Evolutionary conservation across 768 basidiomycete genomes (phyloP), one percentile per base, ranked within the genome.

Genomic region (Suillus subalutaceus): DNA sequence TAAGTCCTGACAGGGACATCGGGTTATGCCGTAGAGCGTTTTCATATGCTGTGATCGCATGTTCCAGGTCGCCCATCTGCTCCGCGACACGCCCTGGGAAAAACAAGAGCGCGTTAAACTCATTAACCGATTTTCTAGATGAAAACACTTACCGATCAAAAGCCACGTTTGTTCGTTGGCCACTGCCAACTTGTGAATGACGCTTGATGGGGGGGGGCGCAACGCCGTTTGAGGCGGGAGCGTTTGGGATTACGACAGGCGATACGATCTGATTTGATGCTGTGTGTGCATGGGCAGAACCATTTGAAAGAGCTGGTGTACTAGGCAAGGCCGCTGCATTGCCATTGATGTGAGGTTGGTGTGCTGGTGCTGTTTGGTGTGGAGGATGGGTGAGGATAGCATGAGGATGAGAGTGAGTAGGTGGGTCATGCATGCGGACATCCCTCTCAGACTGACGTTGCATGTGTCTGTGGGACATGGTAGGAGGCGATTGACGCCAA

Each of bases 121-220:
- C 40, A 65, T 77, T 67, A 76, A 71, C 46, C 30, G 48, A n/a
- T 46, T 15, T 44, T 35, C 40, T 15, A 32, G 35, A 23, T 46
- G 64, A 56, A 13, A 46, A 55, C 12, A 67, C n/a, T 58, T 9
- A 93, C 95, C 96, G 77, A 97, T 96, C 72, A 96, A 81, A 68
- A 96, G 87, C 96, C 96, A 97, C 52, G 96, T 97, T 78, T 94
- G 91, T 75, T 97, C 96, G 78, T 97, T 97, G 61, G 95, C 93
- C 43, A 84, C 81, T 26, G 91, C 88, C 63, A 97, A 85, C 69
- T 93, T 93, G 78, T 90, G 87, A 66, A 93, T 87, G 62, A 88
- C 85, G 67, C 76, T 77, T 44, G 75, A 79, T 12, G 77, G 63
- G 63, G 68, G 68, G 55, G 1, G 72, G 68, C 1, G 68, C 57